Evolutionary conservation across 768 basidiomycete species (phyloP).

Genomic region (Chalciporus pseudorubinellus): DNA sequence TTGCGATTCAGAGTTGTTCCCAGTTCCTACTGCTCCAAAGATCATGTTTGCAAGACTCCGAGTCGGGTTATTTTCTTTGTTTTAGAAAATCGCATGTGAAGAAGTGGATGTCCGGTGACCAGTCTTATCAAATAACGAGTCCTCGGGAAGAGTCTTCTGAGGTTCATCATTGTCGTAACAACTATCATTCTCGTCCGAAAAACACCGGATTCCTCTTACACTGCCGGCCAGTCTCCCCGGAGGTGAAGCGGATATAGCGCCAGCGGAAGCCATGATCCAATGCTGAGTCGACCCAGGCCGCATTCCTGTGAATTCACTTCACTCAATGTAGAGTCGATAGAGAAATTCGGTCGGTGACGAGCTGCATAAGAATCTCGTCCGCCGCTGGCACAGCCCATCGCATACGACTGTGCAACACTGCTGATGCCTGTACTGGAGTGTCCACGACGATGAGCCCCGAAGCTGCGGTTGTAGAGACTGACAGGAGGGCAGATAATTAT

Average conservation of each 20-base stretch:
- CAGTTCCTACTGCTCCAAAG: not conserved
- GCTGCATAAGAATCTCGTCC: slow-evolving; percentile 58
- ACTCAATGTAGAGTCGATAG: slow-evolving; percentile 65
- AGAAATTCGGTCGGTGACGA: slow-evolving; percentile 53
- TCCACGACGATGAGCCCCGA: slow-evolving; percentile 49
- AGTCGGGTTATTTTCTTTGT: slow-evolving; percentile 70
- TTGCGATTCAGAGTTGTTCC: slow-evolving; percentile 30
- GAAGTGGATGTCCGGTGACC: slow-evolving; percentile 46
- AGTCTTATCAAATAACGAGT: slow-evolving; percentile 66
- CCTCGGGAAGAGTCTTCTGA: slow-evolving; percentile 35
- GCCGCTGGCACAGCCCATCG: slow-evolving; percentile 50
- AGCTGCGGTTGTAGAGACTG: slow-evolving; percentile 74
- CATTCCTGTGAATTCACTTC: slow-evolving; percentile 67
- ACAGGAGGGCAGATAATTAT: slow-evolving; percentile 61
- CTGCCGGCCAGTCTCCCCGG: slow-evolving; percentile 38
- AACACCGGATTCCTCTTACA: slow-evolving; percentile 9
- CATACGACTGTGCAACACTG: slow-evolving; percentile 57
- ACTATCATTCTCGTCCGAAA: slow-evolving; percentile 25
- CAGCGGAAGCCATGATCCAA: slow-evolving; percentile 52
- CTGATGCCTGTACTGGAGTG: slow-evolving; percentile 60
- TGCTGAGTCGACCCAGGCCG: slow-evolving; percentile 58
- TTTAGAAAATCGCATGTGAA: slow-evolving; percentile 70
- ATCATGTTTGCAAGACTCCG: slow-evolving; percentile 31
- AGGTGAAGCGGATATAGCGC: slow-evolving; percentile 68
- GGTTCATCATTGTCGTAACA: slow-evolving; percentile 50